Evolutionary conservation across 2,329 filamentous ascomycete genomes (phyloP), one percentile per base, ranked within the genome.

Genomic region (Cylindrodendrum hubeiense): DNA sequence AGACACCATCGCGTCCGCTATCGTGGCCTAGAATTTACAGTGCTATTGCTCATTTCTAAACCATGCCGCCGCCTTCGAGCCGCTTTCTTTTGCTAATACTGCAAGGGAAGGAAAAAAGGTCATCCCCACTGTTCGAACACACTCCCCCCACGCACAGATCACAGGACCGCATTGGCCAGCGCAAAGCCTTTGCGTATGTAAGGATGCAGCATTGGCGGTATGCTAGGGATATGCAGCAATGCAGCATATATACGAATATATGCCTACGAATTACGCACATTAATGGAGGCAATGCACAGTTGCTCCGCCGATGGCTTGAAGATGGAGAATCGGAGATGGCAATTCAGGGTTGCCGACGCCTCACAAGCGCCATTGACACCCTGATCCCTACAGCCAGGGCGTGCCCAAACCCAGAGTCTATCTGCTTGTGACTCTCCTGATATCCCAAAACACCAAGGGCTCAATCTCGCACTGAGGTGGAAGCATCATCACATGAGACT

Each of bases 41-140:
- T n/a, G n/a, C n/a, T 53, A 54, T 66, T 61, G 60, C 64, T 72
- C 68, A 71, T 73, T 73, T 71, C 68, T 67, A 69, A 68, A 46
- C 67, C 60, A 72, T 71, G 53, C 50, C 46, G 63, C 67, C 66
- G 63, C 54, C 44, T 54, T 44, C 22, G 50, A 55, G 52, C 54
- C 33, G 63, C 60, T 68, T 70, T 61, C 68, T 69, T 70, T 63
- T 69, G 34, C 60, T 53, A 24, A 30, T 64, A 12, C 65, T 73
- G 71, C 71, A 74, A 73, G 71, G 71, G 67, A 70, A 72, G 53
- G 39, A 46, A 17, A 41, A 66, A 26, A 58, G 51, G 51, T 24
- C 43, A 64, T 63, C 61, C 63, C 69, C 67, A 71, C 69, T 60
- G 49, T 30, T 57, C 28, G 60, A 64, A 57, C 41, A 55, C n/a